Evolutionary conservation across 768 basidiomycete species (phyloP), one percentile per base, ranked within the genome.

Genomic region (Russula earlei): DNA sequence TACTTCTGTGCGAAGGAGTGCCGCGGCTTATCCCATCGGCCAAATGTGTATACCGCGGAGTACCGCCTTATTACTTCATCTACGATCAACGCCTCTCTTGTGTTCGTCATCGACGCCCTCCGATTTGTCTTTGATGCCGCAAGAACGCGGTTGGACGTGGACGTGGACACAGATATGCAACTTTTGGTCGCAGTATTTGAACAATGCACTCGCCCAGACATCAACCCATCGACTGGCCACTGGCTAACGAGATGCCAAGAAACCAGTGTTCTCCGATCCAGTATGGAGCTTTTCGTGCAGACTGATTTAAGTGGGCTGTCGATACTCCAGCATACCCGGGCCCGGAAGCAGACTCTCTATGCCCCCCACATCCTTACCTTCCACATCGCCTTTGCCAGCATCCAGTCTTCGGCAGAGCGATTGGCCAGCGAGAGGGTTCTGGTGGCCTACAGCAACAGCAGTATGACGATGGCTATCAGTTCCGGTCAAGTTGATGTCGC

Each of bases 171-270:
- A 19, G 90, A 95, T 59, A 81, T 93, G 77, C 83, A 90, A 59
- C 73, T 91, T 11, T 72, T 91, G 12, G 82, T 91, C 5, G 79
- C 87, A 7, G 83, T 87, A n/a, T 90, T 93, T 59, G 82, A 89
- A 61, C 86, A 89, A 64, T 85, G 85, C 66, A 88, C 80, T 7
- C 77, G 80, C 9, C 72, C 76, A 2, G 84, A 88, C 53, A 73
- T 91, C 56, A 82, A 78, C 36, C 74, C 78, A 0, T 84, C 90
- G 0, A 82, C 87, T 0, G 72, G 81, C 1, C 66, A 80, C 20
- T 97, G 94, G 94, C 74, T 97, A 40, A 75, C 83, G 17, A 75
- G 80, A 41, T 86, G 88, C 55, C 85, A 91, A 64, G 88, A 91
- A 66, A 82, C 82, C 27, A 85, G 89, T 64, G 77, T 92, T 24